Base-by-base conservation (phyloP, 768 basidiomycete genomes). In the Suillus plorans region DNA sequence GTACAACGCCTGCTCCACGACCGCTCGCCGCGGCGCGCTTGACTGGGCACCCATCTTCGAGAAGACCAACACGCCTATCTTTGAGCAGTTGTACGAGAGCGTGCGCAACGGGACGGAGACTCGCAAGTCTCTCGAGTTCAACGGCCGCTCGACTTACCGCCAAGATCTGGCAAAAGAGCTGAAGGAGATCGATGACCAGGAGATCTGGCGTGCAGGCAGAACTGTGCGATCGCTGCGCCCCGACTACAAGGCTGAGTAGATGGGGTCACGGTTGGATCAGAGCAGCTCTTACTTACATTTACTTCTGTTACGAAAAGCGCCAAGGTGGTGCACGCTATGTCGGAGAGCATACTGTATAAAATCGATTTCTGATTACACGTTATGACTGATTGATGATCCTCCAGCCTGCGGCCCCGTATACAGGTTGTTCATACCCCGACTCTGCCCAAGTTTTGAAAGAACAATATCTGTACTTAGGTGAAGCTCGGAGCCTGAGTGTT, bases 41-140 rank as follows among this genome's bases (percentile, higher is more conserved):
- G 97, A 99, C 85, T 99, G 97, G 97, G 96, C 97, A 20, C 96
- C 95, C 66, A 81, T 97, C 79, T 95, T 96, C 76, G 95, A 97
- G 80, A 89, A 92, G 80, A 89, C 96, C 68, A 99, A 98, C 82
- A 70, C 90, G 47, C 97, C 97, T 67, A 82, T 99, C 73, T 99
- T 99, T 76, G 94, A 98, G 80, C 81, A 90, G 72, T 89, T 99
- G 34, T 99, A 99, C 82, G 85, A 93, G 83, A 93, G 92, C 77
- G 97, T 99, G 73, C 87, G 83, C 78, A 89, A 99, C 74, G 97
- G 97, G 61, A 92, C 94, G 14, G 97, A 99, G 86, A 99, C 97
- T 42, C 91, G 95, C 79, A 97, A 96, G 76, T 89, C 94, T 44
- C 88, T 99, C 72, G 95, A 97, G 75, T 99, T 93, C 87, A 99